Evolutionary conservation across 371 early-diverging fungal genomes (phyloP), one percentile per base, ranked within the genome.

Genomic region (Mucor velutinosus): DNA sequence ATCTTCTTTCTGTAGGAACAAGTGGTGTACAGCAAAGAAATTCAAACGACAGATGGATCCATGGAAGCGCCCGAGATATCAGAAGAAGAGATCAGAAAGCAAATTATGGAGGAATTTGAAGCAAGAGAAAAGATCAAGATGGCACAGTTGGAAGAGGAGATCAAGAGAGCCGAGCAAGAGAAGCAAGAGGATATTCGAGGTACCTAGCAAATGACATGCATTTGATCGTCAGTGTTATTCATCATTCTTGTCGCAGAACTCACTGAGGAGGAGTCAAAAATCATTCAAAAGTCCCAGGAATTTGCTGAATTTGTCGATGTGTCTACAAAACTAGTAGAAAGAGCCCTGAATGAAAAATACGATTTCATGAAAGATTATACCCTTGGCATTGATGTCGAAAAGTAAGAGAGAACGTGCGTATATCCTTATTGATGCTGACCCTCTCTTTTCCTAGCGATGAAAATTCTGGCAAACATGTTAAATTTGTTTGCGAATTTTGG

Each of bases 341-440:
- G 97, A 55, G 97, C 95, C 29, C 78, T 99, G 76, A 89, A 91
- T 74, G 95, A 96, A 60, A 85, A 87, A 70, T 96, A 95, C 67
- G 98, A 97, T 77, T 90, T 91, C 70, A 87, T 97, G 89, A 90
- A 86, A 61, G 98, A 99, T 85, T 99, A 99, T 85, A 93, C 95
- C 74, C 80, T 91, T 41, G 87, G 86, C 32, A 73, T 86, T 30
- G 90, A 90, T 30, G 76, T 76, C 33, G 88, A 86, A 47, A 81
- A 78, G 91, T 89, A 80, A 81, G 51, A 49, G 21, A 23, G 19
- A 17, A 1, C 33, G 7, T 33, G 33, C 33, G 33, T 5, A 6
- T 25, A 51, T 25, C 19, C 21, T 10, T 49, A 71, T 41, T 4
- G 17, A 33, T 35, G 12, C 32, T 11, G 17, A 23, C 3, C 33